Evolutionary conservation across 768 basidiomycete species (phyloP).

Genomic region (Thelephora aurantiotincta): DNA sequence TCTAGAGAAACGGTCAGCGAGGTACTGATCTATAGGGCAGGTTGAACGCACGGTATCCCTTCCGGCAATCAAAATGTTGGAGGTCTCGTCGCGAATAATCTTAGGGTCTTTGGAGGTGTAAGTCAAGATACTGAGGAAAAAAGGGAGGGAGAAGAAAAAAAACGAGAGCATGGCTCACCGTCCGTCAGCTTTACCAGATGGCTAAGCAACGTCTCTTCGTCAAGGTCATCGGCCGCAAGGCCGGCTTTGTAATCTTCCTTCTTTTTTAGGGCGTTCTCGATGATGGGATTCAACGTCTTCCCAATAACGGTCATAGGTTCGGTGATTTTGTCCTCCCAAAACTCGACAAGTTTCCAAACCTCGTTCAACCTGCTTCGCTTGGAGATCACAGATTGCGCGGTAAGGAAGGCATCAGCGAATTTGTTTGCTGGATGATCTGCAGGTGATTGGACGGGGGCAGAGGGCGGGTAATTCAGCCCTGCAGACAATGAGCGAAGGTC

Average conservation of each 20-base stretch:
- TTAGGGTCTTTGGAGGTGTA: slow-evolving; percentile 29
- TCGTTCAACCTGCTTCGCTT: slow-evolving; percentile 22
- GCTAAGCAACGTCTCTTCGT: slow-evolving; percentile 25
- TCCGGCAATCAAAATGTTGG: slow-evolving; percentile 45
- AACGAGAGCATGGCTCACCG: slow-evolving; percentile 19
- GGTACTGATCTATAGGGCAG: not conserved
- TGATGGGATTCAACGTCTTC: slow-evolving; percentile 33
- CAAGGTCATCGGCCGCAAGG: slow-evolving; percentile 9
- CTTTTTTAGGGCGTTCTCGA: slow-evolving; percentile 26
- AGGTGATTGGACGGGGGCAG: slow-evolving; percentile 10
- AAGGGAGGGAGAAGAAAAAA: slow-evolving; percentile 1
- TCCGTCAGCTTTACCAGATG: slow-evolving; percentile 41
- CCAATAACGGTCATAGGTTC: slow-evolving; percentile 26
- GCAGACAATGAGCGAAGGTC: slow-evolving; percentile 23
- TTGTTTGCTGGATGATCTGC: slow-evolving; percentile 18
- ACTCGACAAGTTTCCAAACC: slow-evolving; percentile 29
- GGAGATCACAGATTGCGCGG: slow-evolving; percentile 19
- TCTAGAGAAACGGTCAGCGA: slow-evolving; percentile 7
- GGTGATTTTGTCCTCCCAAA: slow-evolving; percentile 27
- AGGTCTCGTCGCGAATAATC: slow-evolving; percentile 33
- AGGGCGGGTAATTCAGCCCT: slow-evolving; percentile 23
- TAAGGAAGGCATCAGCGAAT: slow-evolving; percentile 26
- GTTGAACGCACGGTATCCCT: slow-evolving; percentile 30
- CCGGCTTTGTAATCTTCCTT: slow-evolving; percentile 11
- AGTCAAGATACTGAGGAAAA: too few relatives aligned